phyloP scores from a whole-genome alignment of 176 grass and related monocot species.

The Aechmea fasciata region DNA sequence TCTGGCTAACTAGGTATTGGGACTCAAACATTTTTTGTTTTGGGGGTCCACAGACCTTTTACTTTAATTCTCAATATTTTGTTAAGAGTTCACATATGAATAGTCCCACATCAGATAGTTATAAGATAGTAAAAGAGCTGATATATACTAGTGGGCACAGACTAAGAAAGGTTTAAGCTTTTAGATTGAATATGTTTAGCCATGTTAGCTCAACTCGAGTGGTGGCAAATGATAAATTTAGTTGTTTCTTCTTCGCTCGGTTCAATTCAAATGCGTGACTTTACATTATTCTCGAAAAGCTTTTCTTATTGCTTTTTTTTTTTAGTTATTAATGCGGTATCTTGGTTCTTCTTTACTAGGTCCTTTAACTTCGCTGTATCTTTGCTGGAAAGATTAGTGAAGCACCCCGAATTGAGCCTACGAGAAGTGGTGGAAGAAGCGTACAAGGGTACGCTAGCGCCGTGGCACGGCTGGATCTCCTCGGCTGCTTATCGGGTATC shows the following conservation, averaged over 20 bases:
- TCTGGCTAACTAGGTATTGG: conserved; percentile 66
- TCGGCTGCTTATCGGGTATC: conserved; percentile 74
- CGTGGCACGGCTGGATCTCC: conserved; percentile 88
- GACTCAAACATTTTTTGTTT: too few relatives aligned
- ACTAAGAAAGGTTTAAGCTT: too few relatives aligned
- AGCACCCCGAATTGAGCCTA: conserved; percentile 28
- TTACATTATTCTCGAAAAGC: background rate
- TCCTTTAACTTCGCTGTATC: conserved; percentile 55
- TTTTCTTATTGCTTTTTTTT: background rate
- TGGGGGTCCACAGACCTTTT: too few relatives aligned
- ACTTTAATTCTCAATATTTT: too few relatives aligned
- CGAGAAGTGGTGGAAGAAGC: conserved; percentile 63
- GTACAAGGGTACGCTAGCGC: conserved; percentile 45
- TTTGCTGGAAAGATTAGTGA: conserved; percentile 48
- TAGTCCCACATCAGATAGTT: too few relatives aligned
- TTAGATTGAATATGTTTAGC: too few relatives aligned
- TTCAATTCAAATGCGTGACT: background rate
- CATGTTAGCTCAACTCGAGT: too few relatives aligned
- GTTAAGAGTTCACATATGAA: too few relatives aligned
- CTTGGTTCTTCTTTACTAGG: conserved; percentile 16
- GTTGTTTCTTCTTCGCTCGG: background rate
- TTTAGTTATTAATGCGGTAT: background rate
- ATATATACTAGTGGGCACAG: too few relatives aligned
- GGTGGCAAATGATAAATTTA: too few relatives aligned
- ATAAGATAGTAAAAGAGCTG: too few relatives aligned